Evolutionary conservation across 1,284 basidiomycete species (phyloP).

Genomic region (Thecaphora thlaspeos): DNA sequence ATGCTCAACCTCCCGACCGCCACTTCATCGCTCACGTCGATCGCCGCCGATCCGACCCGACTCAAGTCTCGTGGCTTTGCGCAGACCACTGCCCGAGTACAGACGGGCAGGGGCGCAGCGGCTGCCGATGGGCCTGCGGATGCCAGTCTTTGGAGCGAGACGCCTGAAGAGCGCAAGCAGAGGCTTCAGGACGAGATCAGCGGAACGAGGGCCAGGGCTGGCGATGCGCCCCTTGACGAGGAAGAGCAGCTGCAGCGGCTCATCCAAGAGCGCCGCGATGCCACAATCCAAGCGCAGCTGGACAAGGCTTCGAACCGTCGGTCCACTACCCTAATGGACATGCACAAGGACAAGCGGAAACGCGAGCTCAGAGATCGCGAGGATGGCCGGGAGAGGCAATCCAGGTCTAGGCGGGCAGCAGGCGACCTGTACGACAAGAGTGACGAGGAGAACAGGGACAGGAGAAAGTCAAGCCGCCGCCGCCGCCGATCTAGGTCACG

Average conservation of each 20-base stretch:
- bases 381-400: slow-evolving; percentile 7
- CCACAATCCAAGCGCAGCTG: slow-evolving; percentile 13
- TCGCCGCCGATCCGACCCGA: slow-evolving; percentile 28
- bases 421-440: too few relatives aligned
- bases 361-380: slow-evolving; percentile 9
- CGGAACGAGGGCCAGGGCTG: slow-evolving; percentile 9
- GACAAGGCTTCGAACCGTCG: slow-evolving; percentile 7
- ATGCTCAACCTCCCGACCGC: slow-evolving; percentile 36
- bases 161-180: slow-evolving; percentile 32
- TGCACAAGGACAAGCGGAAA: slow-evolving; percentile 19
- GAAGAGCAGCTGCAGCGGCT: slow-evolving; percentile 16
- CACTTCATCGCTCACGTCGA: slow-evolving; percentile 18
- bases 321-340: slow-evolving; percentile 12
- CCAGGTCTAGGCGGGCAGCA: too few relatives aligned
- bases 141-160: slow-evolving; percentile 46
- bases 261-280: slow-evolving; percentile 12
- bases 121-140: slow-evolving; percentile 17
- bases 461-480: too few relatives aligned
- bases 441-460: slow-evolving; percentile 1
- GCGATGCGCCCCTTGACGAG: neutral
- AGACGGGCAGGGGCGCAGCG: slow-evolving; percentile 7
- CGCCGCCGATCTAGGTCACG: slow-evolving; percentile 7
- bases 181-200: slow-evolving; percentile 30
- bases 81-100: slow-evolving; percentile 34
- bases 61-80: slow-evolving; percentile 45